These are phyloP conservation scores for Dalbergia oliveri DNA, from an alignment of 306 rosid genomes.

Conservation along the genomic window DNA sequence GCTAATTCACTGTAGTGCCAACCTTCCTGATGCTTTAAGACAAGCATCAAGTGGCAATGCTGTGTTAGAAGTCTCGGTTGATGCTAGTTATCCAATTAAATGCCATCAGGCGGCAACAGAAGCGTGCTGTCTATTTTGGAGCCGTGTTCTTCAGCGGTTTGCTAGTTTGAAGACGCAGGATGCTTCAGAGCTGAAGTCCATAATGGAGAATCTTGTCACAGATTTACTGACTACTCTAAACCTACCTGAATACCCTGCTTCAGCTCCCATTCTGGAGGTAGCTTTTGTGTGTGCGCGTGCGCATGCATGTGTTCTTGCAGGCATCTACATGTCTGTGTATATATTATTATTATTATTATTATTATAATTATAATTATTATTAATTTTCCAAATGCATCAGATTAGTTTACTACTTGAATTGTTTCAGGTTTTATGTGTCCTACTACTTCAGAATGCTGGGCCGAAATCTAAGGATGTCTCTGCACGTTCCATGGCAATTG, in stretches of 20 bases:
- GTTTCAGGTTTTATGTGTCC: conserved; percentile 93
- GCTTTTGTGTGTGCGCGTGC: conserved; percentile 6
- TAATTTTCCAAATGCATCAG: conserved; percentile 28
- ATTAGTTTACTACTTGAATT: conserved; percentile 49
- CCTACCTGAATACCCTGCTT: conserved; percentile 96
- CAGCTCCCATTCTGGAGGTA: conserved; percentile 95
- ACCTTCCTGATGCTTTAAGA: conserved; percentile 90
- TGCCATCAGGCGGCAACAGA: conserved; percentile 79
- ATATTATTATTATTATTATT: conserved; percentile 11
- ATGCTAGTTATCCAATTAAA: conserved; percentile 71
- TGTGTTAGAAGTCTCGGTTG: conserved; percentile 78
- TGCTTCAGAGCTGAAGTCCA: conserved; percentile 84
- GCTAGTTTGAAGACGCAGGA: conserved; percentile 87
- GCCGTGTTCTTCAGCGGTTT: conserved; percentile 89
- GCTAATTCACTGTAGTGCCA: conserved; percentile 88
- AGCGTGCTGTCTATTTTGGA: conserved; percentile 90
- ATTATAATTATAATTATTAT: too few species aligned
- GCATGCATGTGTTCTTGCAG: conserved; percentile 18
- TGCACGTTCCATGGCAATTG: conserved; percentile 93
- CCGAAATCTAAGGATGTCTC: conserved; percentile 84
- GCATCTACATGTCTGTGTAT: conserved; percentile 8
- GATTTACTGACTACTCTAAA: conserved; percentile 90
- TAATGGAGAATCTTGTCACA: conserved; percentile 92
- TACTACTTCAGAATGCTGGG: conserved; percentile 93
- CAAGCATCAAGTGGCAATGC: conserved; percentile 71